Percentiles rank a stretch among this genome's conserved stretches.
phyloP scores from a whole-genome alignment of 441 rosid genomes.

The Geranium incanum region DNA sequence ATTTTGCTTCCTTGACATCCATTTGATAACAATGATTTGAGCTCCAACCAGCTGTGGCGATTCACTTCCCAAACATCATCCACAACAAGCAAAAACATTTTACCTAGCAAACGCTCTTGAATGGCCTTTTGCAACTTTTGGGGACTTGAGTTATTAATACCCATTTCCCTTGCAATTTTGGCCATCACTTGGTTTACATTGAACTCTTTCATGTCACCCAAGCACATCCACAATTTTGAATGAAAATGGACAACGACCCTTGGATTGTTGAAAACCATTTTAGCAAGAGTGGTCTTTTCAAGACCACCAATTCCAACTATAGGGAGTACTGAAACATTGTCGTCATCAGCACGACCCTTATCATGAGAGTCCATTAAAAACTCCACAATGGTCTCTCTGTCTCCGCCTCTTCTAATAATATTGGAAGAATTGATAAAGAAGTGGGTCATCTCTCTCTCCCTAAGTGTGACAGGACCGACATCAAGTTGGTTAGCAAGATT shows the following conservation, averaged over 20 bases:
- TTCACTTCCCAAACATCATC: too few species aligned
- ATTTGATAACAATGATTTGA: too few species aligned
- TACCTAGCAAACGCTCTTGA: too few species aligned
- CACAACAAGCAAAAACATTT: too few species aligned
- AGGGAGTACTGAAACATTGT: background rate
- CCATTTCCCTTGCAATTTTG: too few species aligned
- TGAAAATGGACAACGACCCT: background rate
- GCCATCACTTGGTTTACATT: too few species aligned
- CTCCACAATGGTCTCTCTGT: background rate
- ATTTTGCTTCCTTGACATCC: too few species aligned
- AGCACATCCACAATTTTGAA: background rate
- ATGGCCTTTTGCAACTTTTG: too few species aligned
- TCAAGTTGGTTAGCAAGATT: background rate
- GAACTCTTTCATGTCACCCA: background rate
- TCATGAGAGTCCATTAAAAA: background rate
- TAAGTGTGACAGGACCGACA: background rate
- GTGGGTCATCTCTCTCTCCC: background rate
- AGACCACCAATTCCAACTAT: background rate
- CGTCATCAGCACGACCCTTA: background rate
- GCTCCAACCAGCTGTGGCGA: too few species aligned
- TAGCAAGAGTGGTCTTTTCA: background rate
- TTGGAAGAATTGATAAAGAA: background rate
- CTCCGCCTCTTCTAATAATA: background rate
- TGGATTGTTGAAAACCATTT: background rate
- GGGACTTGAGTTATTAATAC: too few species aligned